Evolutionary conservation across 2,329 filamentous ascomycete genomes (phyloP), one percentile per base, ranked within the genome.

Genomic region (Neobulgaria alba): DNA sequence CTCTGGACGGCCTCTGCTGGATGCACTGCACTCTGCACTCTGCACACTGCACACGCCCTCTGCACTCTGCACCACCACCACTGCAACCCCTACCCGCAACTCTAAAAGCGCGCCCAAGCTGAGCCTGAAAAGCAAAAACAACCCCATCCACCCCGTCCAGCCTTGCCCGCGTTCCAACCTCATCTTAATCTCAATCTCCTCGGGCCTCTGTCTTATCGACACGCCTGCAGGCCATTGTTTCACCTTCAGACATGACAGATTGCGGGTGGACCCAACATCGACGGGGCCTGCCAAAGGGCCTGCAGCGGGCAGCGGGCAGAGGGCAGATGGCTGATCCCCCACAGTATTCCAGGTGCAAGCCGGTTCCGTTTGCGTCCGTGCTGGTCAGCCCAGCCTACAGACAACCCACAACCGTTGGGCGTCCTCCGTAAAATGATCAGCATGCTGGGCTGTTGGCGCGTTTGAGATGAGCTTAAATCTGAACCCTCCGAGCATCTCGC

Each of bases 401-500:
- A n/a, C n/a, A n/a, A n/a, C 8, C 30, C 33, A 8, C 33, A 35
- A 35, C 7, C 4, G 7, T 19, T 35, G n/a, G n/a, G n/a, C n/a
- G n/a, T n/a, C n/a, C n/a, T n/a, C n/a, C n/a, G n/a, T n/a, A n/a
- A n/a, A 5, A 10, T 15, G 33, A 35, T 35, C 33, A n/a, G 8
- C 33, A 35, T 18, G 15, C 15, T 35, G 33, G 19, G 3, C 17
- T 16, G 16, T 10, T 15, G 30, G 10, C 10, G 14, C 30, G 17
- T 17, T 35, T 10, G 9, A 4, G 19, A 12, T 16, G 19, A 35
- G 33, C 18, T 68, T 68, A 29, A 39, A 31, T 36, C 18, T 36
- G 26, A 41, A 36, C 33, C 26, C n/a, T 26, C 39, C 39, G 39
- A 41, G 39, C 12, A 41, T 41, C 17, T 36, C 33, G 39, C 39